Base-by-base conservation (phyloP, 345 rosid genomes). In the Melaleuca quinquenervia region DNA sequence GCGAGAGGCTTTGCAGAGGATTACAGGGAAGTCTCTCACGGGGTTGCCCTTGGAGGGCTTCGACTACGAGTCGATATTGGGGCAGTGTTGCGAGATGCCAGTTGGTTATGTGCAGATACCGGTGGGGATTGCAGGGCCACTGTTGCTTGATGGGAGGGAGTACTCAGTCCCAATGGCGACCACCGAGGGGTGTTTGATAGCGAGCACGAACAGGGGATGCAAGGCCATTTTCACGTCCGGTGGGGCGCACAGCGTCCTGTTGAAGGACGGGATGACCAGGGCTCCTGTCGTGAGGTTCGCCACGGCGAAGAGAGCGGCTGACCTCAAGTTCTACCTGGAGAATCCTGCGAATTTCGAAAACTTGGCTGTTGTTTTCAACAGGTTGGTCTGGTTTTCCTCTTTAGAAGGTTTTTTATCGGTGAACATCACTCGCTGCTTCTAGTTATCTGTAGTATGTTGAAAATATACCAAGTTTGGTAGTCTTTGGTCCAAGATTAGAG, bases 31-130 rank as follows among this genome's bases (percentile, higher is more conserved):
- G 87, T 92, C 95, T 7, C 86, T 94, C 13, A 74, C 88, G 36
- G 96, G 95, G 8, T 86, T 93, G 75, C 96, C 95, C 1, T n/a
- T 94, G 83, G 93, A 93, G 44, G 96, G 96, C 5, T 91, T 92
- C 74, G 95, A 94, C 87, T 94, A 93, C 82, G 93, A 87, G 24
- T 90, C 96, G 10, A 93, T 94, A 83, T 80, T 94, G 53, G 96
- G 96, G 14, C 96, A 94, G 91, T 94, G 96, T 84, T 94, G 96
- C 50, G 97, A 94, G 91, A 92, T 94, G 95, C 97, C 97, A 1
- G 88, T 94, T 7, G 97, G 97, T 10, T 94, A 91, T 76, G 94
- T 94, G 70, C 96, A 94, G 94, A 92, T 94, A 75, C 96, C 95
- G 6, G 95, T 94, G 51, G 96, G 96, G n/a, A 90, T 94, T 44